Evolutionary conservation across 352 stramenopile genomes (phyloP).

Genomic region (Hyphochytrium catenoides): DNA sequence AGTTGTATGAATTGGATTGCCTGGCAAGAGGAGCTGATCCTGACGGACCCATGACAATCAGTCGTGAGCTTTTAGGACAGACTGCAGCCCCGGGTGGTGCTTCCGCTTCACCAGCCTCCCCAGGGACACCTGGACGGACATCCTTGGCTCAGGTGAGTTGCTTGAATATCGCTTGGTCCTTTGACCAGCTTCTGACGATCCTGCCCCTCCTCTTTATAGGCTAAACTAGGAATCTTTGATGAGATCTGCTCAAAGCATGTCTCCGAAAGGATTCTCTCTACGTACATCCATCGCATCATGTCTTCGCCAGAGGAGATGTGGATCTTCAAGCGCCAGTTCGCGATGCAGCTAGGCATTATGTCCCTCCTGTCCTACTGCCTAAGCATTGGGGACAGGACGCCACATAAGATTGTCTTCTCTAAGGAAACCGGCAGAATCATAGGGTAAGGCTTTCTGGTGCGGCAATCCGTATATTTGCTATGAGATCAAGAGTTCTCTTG

Average conservation of each 20-base stretch:
- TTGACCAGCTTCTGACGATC: no score
- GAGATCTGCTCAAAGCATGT: conserved; percentile 52
- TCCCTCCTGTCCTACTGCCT: conserved; percentile 58
- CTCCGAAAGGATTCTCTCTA: conserved; percentile 48
- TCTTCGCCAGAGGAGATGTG: conserved; percentile 47
- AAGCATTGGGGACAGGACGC: conserved; percentile 52
- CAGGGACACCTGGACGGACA: no score
- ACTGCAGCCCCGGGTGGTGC: not conserved
- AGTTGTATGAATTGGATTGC: conserved; percentile 54
- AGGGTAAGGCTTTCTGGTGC: conserved; percentile 9
- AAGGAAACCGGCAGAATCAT: conserved; percentile 43
- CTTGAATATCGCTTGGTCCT: no score
- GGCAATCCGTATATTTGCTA: not conserved
- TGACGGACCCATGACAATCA: conserved; percentile 11
- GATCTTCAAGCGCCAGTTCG: conserved; percentile 59
- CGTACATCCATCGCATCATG: conserved; percentile 51
- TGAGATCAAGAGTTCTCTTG: no score
- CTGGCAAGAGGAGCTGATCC: conserved; percentile 31
- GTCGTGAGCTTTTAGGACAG: not conserved
- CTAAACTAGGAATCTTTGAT: conserved; percentile 34
- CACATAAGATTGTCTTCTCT: conserved; percentile 55
- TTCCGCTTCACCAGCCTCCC: no score
- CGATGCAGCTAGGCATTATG: conserved; percentile 49
- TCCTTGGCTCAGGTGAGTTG: no score
- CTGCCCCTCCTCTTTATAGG: no score